Conservation (phyloP, 2,329 filamentous ascomycete species). For the Penicillium sp. region DNA sequence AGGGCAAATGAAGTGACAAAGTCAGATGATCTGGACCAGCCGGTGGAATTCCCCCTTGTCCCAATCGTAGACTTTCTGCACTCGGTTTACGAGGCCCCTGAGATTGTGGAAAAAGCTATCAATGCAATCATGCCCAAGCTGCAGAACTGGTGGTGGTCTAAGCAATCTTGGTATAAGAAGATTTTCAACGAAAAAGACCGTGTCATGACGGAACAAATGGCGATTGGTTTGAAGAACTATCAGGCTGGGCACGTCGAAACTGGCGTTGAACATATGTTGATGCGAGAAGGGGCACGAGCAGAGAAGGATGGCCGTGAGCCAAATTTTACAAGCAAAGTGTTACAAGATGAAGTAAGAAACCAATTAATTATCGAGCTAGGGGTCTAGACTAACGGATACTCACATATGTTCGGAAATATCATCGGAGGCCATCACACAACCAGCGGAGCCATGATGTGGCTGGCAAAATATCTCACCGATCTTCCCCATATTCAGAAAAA, state of each 20-base stretch:
- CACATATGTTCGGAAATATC: conserved; percentile 30
- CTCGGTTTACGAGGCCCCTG: not conserved
- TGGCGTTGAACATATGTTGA: conserved; percentile 2
- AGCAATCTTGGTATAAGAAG: not conserved
- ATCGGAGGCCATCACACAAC: conserved; percentile 46
- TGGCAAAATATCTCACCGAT: conserved; percentile 35
- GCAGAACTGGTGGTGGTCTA: not conserved
- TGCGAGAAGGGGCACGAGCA: not conserved
- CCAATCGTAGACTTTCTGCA: not conserved
- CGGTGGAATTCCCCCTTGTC: not conserved
- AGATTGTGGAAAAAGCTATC: not conserved
- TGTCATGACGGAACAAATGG: no score
- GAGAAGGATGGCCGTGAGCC: not conserved
- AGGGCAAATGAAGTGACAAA: not conserved
- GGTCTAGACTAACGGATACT: no score
- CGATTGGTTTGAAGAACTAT: no score
- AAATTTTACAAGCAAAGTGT: not conserved
- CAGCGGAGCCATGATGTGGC: conserved; percentile 39
- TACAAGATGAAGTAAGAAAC: not conserved
- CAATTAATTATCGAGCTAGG: no score
- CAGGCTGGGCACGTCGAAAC: not conserved
- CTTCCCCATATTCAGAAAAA: conserved; percentile 32
- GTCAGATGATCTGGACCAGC: not conserved
- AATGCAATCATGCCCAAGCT: not conserved
- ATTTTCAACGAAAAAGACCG: not conserved